These are phyloP conservation scores for Neofusicoccum umdonicola DNA, from an alignment of 2,329 filamentous ascomycete genomes.

Conservation along the genomic window DNA sequence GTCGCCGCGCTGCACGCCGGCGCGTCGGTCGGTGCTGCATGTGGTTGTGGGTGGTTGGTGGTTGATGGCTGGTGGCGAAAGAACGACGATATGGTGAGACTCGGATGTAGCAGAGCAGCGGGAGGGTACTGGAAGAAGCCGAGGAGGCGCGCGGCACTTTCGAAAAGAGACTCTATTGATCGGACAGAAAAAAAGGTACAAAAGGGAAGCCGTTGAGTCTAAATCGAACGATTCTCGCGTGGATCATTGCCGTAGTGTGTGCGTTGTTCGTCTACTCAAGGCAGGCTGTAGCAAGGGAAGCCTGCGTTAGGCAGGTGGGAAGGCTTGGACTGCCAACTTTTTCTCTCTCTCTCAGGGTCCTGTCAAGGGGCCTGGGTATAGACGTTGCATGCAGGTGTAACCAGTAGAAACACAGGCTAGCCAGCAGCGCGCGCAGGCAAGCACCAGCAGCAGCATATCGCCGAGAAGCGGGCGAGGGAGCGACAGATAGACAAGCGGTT, in stretches of 20 bases:
- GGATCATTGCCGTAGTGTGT: not conserved
- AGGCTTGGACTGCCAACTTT: not conserved
- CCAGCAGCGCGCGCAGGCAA: not conserved
- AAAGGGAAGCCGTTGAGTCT: not conserved
- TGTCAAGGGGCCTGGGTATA: not conserved
- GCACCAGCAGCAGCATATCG: not conserved
- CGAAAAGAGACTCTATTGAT: not conserved
- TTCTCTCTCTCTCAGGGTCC: not conserved
- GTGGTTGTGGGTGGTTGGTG: no score
- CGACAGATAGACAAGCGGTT: no score
- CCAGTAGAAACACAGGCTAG: not conserved
- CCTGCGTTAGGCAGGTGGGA: not conserved
- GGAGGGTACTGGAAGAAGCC: no score
- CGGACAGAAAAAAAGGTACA: not conserved
- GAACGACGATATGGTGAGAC: no score
- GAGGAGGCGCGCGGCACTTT: not conserved
- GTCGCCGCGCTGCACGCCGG: no score
- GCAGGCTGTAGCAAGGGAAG: not conserved
- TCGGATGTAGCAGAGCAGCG: no score
- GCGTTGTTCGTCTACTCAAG: not conserved
- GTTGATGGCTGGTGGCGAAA: no score
- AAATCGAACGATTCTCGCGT: slow-evolving; percentile 1
- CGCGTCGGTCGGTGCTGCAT: no score
- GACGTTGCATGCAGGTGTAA: not conserved
- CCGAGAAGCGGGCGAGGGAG: not conserved